These are phyloP conservation scores for Phytopythium mirpurense DNA, from an alignment of 352 stramenopile species.

Conservation along the genomic window DNA sequence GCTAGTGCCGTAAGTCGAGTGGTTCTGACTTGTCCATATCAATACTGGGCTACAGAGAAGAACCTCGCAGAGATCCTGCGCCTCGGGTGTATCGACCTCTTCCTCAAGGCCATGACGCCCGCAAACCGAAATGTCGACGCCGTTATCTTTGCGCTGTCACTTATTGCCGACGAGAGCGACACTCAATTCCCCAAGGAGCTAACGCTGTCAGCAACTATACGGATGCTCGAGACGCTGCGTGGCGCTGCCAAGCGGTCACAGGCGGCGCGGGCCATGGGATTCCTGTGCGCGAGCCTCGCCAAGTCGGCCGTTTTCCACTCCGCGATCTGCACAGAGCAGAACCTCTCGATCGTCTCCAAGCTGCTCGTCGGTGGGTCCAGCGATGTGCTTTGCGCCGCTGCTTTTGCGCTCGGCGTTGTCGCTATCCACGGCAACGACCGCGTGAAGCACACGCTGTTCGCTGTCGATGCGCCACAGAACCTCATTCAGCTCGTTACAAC, in stretches of 20 bases:
- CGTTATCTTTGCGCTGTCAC: constrained; percentile 43
- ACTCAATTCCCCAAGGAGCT: constrained; percentile 46
- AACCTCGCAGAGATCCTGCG: constrained; percentile 50
- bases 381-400: constrained; percentile 42
- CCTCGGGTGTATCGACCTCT: constrained; percentile 46
- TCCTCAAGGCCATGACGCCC: constrained; percentile 43
- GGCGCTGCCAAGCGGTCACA: constrained; percentile 58
- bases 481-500: constrained; percentile 42
- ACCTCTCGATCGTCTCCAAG: constrained; percentile 63
- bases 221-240: constrained; percentile 58
- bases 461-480: constrained; percentile 36
- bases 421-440: constrained; percentile 26
- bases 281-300: constrained; percentile 49
- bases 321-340: constrained; percentile 41
- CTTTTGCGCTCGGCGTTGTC: constrained; percentile 50
- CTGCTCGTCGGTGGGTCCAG: constrained; percentile 46
- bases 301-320: constrained; percentile 44
- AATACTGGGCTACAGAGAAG: constrained; percentile 22
- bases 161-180: constrained; percentile 56
- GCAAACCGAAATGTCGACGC: constrained; percentile 37
- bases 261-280: constrained; percentile 44
- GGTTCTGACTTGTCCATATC: not conserved
- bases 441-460: constrained; percentile 43
- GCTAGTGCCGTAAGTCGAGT: not conserved
- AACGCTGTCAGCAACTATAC: constrained; percentile 21